phyloP scores from a whole-genome alignment of 2,329 filamentous ascomycete genomes.

The Scopulariopsis brevicaulis region DNA sequence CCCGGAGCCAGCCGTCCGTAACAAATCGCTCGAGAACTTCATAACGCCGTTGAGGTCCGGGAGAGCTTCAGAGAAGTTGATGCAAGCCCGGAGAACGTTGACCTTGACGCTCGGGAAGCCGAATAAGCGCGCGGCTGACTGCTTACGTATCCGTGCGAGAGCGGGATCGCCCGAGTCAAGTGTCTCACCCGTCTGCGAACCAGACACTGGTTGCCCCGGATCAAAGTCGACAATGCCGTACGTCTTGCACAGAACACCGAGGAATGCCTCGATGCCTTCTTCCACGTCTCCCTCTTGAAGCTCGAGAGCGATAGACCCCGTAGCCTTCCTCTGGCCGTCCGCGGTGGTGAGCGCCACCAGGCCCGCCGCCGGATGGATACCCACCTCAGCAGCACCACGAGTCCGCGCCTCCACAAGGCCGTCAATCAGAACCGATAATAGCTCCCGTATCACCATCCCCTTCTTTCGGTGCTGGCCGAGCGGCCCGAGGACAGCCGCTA shows the following conservation, averaged over 20 bases:
- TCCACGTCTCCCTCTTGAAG: constrained; percentile 55
- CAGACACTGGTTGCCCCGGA: constrained; percentile 14
- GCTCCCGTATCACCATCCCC: constrained; percentile 76
- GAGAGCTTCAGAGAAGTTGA: constrained; percentile 86
- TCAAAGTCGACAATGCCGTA: constrained; percentile 52
- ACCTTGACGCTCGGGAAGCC: constrained; percentile 74
- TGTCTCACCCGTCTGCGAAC: constrained; percentile 9
- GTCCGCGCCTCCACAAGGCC: constrained; percentile 86
- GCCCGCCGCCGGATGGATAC: constrained; percentile 86
- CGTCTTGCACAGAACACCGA: constrained; percentile 48
- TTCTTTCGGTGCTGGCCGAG: constrained; percentile 81
- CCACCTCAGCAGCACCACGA: constrained; percentile 87
- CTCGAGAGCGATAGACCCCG: constrained; percentile 44
- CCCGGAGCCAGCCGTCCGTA: constrained; percentile 72
- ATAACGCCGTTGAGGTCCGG: constrained; percentile 89
- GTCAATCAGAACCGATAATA: constrained; percentile 71
- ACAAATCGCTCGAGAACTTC: constrained; percentile 70
- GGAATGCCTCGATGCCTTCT: constrained; percentile 51
- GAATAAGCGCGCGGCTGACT: constrained; percentile 51
- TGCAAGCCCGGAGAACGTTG: constrained; percentile 78
- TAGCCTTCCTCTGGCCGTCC: constrained; percentile 27
- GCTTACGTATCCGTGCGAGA: constrained; percentile 46
- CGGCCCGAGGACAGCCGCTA: constrained; percentile 72
- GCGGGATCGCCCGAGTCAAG: constrained; percentile 26
- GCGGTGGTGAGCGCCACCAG: constrained; percentile 55